Conservation (phyloP, 1,284 basidiomycete species). For the Melampsora occidentalis region DNA sequence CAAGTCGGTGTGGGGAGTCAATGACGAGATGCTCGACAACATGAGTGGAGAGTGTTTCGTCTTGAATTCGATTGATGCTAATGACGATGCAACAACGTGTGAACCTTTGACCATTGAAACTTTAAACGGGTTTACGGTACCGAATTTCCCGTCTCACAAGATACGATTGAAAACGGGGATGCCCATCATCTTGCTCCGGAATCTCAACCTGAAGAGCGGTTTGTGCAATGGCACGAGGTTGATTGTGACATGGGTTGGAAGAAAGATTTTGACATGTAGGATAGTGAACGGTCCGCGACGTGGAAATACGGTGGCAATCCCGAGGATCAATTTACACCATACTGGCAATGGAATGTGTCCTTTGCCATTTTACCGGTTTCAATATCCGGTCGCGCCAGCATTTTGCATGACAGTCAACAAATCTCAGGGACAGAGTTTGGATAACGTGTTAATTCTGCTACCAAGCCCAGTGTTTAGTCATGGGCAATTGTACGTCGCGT, state of each 20-base stretch:
- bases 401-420: constrained; percentile 22
- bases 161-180: background rate
- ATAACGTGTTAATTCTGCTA: background rate
- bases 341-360: no score
- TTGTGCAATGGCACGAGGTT: constrained; percentile 3
- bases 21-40: no score
- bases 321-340: no score
- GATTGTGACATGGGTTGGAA: background rate
- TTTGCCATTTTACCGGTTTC: no score
- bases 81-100: no score
- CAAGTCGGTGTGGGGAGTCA: no score
- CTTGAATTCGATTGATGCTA: no score
- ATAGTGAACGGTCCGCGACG: constrained; percentile 34
- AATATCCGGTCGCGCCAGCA: constrained; percentile 45
- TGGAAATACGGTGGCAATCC: constrained; percentile 42
- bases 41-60: no score
- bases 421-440: background rate
- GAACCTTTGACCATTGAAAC: background rate
- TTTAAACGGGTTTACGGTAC: background rate
- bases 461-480: constrained; percentile 13
- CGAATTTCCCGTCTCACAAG: background rate
- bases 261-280: no score
- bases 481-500: constrained; percentile 20
- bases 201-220: background rate
- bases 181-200: background rate